Percentiles rank a stretch among this genome's conserved stretches.
Conservation (phyloP, 192 early-diverging fungal genomes). For the Coemansia sp. region DNA sequence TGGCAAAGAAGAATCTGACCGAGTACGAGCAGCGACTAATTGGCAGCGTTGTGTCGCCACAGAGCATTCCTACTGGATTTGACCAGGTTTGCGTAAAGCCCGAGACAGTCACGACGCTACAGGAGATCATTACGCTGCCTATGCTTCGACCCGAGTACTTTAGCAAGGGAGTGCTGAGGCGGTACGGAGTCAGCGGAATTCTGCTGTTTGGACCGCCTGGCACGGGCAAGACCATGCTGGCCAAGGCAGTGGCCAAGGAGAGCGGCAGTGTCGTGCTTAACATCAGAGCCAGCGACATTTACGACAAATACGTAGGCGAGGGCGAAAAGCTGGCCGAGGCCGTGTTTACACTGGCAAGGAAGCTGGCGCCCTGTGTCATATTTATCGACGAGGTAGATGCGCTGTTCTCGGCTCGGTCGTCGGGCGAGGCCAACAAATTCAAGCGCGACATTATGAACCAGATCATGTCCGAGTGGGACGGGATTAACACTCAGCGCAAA, state of each 20-base stretch:
- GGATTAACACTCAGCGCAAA: slow-evolving; percentile 69
- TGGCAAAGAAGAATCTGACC: slow-evolving; percentile 55
- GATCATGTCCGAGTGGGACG: slow-evolving; percentile 99
- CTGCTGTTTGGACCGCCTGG: slow-evolving; percentile 88
- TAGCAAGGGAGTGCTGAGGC: slow-evolving; percentile 67
- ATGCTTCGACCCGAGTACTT: slow-evolving; percentile 79
- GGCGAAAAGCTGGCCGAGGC: slow-evolving; percentile 97
- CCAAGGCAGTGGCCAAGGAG: slow-evolving; percentile 84
- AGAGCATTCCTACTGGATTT: slow-evolving; percentile 60
- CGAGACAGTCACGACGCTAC: slow-evolving; percentile 82
- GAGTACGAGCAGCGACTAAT: slow-evolving; percentile 78
- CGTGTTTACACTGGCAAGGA: slow-evolving; percentile 90
- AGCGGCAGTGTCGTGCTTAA: slow-evolving; percentile 79
- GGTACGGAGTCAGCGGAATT: slow-evolving; percentile 73
- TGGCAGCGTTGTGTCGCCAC: slow-evolving; percentile 79
- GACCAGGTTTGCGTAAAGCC: slow-evolving; percentile 74
- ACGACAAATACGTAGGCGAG: slow-evolving; percentile 93
- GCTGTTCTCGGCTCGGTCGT: slow-evolving; percentile 74
- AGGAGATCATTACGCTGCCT: slow-evolving; percentile 82
- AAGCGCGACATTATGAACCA: slow-evolving; percentile 88
- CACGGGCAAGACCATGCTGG: slow-evolving; percentile 86
- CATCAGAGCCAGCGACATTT: slow-evolving; percentile 76
- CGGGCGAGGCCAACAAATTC: slow-evolving; percentile 59
- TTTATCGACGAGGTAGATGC: slow-evolving; percentile 97
- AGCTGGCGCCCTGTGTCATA: slow-evolving; percentile 93